Conservation (phyloP, 805 yeast species). For the Pichia scutulata region DNA sequence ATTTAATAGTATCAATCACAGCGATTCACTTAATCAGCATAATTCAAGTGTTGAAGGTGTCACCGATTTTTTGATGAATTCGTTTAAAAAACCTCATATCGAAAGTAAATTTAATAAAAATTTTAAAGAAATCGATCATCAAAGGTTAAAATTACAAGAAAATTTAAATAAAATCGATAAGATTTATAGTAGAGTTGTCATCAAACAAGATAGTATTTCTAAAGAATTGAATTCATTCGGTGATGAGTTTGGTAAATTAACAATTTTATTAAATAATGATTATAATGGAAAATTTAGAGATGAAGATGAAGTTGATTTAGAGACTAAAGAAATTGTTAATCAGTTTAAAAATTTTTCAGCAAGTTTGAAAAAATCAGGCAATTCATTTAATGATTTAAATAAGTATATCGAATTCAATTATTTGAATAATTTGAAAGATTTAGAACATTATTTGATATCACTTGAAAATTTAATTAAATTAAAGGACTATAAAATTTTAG, state of each 20-base stretch:
- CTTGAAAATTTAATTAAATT: constrained; percentile 64
- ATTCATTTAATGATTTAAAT: constrained; percentile 24
- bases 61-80: constrained; percentile 89
- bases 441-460: constrained; percentile 70
- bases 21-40: constrained; percentile 2
- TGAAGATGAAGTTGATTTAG: constrained; percentile 16
- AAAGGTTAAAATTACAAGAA: constrained; percentile 77
- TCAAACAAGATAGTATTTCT: constrained; percentile 64
- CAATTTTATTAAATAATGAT: constrained; percentile 30
- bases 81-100: constrained; percentile 67
- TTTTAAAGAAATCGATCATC: constrained; percentile 74
- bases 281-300: constrained; percentile 24
- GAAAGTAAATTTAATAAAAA: constrained; percentile 57
- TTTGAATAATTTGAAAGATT: constrained; percentile 73
- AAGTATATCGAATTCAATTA: constrained; percentile 68
- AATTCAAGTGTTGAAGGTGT: constrained; percentile 52
- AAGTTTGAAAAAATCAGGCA: constrained; percentile 33
- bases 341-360: constrained; percentile 30
- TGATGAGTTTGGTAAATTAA: constrained; percentile 59
- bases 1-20: constrained; percentile 18
- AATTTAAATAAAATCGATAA: constrained; percentile 73
- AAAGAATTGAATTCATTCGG: constrained; percentile 68
- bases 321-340: constrained; percentile 20
- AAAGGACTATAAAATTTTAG: constrained; percentile 87
- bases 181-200: constrained; percentile 63